Base-by-base conservation (phyloP, 352 stramenopile species). In the Peronospora belbahrii region DNA sequence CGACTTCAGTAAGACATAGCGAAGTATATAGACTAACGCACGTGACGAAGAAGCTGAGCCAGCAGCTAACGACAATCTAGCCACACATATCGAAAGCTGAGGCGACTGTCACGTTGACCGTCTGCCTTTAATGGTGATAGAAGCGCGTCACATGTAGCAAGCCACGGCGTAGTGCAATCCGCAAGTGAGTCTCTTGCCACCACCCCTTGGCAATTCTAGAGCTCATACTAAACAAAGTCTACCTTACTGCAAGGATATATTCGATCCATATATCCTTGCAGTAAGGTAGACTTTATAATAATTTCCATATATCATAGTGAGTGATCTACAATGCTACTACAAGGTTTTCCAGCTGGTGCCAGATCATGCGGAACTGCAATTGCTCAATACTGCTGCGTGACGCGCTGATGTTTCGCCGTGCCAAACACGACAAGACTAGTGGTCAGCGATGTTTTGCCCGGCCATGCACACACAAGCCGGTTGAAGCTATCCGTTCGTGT, bases 301-400 rank as follows among this genome's bases (percentile, higher is more conserved):
- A n/a, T n/a, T n/a, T n/a, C n/a, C n/a, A n/a, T n/a, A n/a, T n/a
- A n/a, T n/a, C n/a, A n/a, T n/a, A n/a, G n/a, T n/a, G n/a, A n/a
- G n/a, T n/a, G n/a, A 13, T 11, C 3, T 32, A 14, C 27, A 14
- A 14, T n/a, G n/a, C n/a, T n/a, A n/a, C n/a, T n/a, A n/a, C 27
- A 15, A 15, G 14, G 23, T 7, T 7, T 18, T 41, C 43, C 43
- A 54, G 37, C 44, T 54, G 37, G 43, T 40, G 31, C 18, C 18
- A 11, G 17, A 57, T 57, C 41, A 42, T 53, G 23, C 30, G 27
- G 23, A 58, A 58, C 41, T 59, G 32, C 48, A 64, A 59, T 53
- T 10, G 41, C 42, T 28, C 45, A 36, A 51, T 18, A 42, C 30
- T 14, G 13, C 19, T 30, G 22, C 18, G 45, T 64, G 55, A 64